These are phyloP conservation scores for Tripidium arundinaceum DNA, from an alignment of 202 grass and related monocot genomes.

Conservation along the genomic window DNA sequence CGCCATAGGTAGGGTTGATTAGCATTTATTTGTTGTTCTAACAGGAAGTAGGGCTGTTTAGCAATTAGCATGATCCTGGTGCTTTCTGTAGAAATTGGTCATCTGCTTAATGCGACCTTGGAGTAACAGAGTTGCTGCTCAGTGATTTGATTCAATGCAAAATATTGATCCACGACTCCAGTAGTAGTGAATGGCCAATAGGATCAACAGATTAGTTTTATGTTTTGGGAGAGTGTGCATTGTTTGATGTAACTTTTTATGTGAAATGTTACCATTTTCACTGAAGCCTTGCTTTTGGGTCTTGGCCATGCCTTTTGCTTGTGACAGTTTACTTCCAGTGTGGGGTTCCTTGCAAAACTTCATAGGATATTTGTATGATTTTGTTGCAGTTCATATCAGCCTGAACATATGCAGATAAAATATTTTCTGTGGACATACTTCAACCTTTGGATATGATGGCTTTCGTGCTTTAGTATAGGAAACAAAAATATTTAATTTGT, in stretches of 20 bases:
- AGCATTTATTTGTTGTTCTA: neutral
- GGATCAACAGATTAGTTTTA: neutral
- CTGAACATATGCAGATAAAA: neutral
- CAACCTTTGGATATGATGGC: too few species aligned
- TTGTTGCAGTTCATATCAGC: neutral
- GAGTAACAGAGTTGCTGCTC: neutral
- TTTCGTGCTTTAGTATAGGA: too few species aligned
- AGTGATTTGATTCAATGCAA: neutral
- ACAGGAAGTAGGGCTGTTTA: neutral
- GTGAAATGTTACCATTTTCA: neutral
- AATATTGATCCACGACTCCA: neutral
- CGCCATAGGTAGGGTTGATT: neutral
- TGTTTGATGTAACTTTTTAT: neutral
- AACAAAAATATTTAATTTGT: too few species aligned
- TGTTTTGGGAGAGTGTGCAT: neutral
- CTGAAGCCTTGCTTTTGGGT: constrained; percentile 18
- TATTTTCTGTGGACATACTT: neutral
- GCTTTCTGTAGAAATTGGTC: neutral
- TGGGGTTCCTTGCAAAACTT: neutral
- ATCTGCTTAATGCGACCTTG: neutral
- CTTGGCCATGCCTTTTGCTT: neutral
- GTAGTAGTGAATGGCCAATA: neutral
- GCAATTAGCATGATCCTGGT: constrained; percentile 1
- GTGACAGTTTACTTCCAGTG: neutral
- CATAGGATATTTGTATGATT: neutral